A percentile compares a stretch with the other conserved stretches of the same genome.
Evolutionary conservation across 2,329 filamentous ascomycete genomes (phyloP).

Genomic region (Fusarium newnesense): DNA sequence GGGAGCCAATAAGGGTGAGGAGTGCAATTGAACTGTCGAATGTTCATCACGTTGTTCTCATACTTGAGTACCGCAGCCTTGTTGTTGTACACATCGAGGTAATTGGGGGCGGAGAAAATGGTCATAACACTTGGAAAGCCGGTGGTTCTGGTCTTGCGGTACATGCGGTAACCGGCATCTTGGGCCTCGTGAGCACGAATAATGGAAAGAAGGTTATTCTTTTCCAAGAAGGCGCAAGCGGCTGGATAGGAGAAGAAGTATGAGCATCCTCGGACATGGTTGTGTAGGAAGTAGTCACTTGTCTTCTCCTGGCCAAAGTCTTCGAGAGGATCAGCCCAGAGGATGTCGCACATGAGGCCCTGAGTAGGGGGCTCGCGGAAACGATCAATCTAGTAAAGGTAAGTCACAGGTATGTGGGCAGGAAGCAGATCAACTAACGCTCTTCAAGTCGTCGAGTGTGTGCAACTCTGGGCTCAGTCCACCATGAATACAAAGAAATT

Average conservation of each 20-base stretch:
- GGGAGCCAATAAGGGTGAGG: slow-evolving; percentile 99
- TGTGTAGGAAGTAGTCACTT: slow-evolving; percentile 96
- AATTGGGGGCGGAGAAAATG: slow-evolving; percentile 99
- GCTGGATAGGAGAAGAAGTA: slow-evolving; percentile 99
- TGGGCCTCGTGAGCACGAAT: slow-evolving; percentile 98
- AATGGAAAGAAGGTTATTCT: slow-evolving; percentile 97
- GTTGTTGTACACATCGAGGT: slow-evolving; percentile 99
- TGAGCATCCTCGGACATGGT: slow-evolving; percentile 97
- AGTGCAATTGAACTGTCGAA: slow-evolving; percentile 99
- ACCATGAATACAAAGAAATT: slow-evolving; percentile 98
- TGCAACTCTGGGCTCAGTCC: slow-evolving; percentile 95
- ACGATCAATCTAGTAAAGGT: slow-evolving; percentile 79
- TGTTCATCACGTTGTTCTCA: slow-evolving; percentile 99
- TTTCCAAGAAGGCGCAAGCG: slow-evolving; percentile 96
- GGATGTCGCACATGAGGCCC: slow-evolving; percentile 98
- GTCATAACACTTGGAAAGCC: slow-evolving; percentile 99
- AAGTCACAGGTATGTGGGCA: slow-evolving; percentile 12
- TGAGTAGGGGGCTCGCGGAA: slow-evolving; percentile 98
- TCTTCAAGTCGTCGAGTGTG: slow-evolving; percentile 93
- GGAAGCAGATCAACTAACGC: slow-evolving; percentile 62
- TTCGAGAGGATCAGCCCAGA: slow-evolving; percentile 97
- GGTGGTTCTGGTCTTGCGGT: slow-evolving; percentile 96
- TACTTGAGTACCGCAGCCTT: slow-evolving; percentile 99
- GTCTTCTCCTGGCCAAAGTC: slow-evolving; percentile 99
- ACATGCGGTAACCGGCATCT: slow-evolving; percentile 99